phyloP scores from a whole-genome alignment of 2,329 filamentous ascomycete species.

The Cladosporium sp. region DNA sequence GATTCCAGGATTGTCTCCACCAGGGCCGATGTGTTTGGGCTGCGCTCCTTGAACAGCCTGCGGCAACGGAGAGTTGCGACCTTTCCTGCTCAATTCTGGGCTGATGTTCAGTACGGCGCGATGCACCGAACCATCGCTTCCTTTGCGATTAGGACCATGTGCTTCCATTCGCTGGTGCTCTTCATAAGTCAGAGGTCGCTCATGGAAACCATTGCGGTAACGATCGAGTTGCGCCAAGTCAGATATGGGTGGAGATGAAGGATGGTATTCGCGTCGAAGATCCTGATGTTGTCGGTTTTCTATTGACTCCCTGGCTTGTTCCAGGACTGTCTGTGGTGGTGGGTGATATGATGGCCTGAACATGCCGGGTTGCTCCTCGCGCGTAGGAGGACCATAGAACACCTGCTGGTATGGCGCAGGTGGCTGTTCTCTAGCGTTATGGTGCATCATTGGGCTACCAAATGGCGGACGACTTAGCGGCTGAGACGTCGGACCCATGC shows the following conservation, averaged over 20 bases:
- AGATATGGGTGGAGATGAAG: conserved; percentile 23
- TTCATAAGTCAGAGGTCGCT: conserved; percentile 34
- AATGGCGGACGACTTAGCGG: conserved; percentile 22
- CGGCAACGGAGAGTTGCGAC: conserved; percentile 80
- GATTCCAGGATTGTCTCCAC: conserved; percentile 73
- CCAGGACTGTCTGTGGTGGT: conserved; percentile 21
- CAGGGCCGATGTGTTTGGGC: conserved; percentile 70
- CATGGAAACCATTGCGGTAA: conserved; percentile 29
- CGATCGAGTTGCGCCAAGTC: conserved; percentile 21
- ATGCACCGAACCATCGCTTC: conserved; percentile 36
- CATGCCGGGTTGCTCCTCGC: conserved; percentile 28
- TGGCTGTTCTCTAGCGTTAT: conserved; percentile 19
- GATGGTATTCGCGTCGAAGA: conserved; percentile 24
- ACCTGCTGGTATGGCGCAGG: conserved; percentile 19
- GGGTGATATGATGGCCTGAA: conserved; percentile 27
- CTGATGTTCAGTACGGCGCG: conserved; percentile 69
- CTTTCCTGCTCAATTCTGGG: conserved; percentile 71
- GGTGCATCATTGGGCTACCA: conserved; percentile 27
- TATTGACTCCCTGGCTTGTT: conserved; percentile 28
- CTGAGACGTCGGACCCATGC: conserved; percentile 24
- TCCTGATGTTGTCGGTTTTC: conserved; percentile 24
- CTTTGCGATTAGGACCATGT: conserved; percentile 32
- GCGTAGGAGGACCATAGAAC: conserved; percentile 24
- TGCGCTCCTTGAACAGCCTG: conserved; percentile 93
- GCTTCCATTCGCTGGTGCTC: conserved; percentile 46